Conservation (phyloP, 257 asterid genomes). For the Paulownia fortunei region DNA sequence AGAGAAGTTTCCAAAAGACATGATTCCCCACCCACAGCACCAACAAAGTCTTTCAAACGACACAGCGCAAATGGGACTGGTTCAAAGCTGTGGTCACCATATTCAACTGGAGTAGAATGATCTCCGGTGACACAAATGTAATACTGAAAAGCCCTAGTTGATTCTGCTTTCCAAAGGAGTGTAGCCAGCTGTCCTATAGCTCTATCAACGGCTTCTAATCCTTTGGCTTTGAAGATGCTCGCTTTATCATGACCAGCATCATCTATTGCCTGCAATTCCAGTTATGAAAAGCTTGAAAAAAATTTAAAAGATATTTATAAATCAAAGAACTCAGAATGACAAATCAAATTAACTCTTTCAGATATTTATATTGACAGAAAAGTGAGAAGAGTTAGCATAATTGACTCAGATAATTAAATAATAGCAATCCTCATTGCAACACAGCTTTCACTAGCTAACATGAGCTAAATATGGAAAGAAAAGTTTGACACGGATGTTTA, state of each 20-base stretch:
- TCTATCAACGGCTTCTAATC: constrained; percentile 91
- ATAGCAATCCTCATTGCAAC: not conserved
- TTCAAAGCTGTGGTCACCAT: constrained; percentile 99
- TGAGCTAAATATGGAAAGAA: not conserved
- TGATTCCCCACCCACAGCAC: constrained; percentile 74
- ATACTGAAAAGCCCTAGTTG: constrained; percentile 67
- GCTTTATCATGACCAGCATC: constrained; percentile 99
- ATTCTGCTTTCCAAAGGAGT: constrained; percentile 85
- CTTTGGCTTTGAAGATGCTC: constrained; percentile 86
- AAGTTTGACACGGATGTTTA: not conserved
- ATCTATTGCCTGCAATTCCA: constrained; percentile 79
- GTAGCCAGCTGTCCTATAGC: constrained; percentile 88
- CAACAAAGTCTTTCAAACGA: constrained; percentile 77
- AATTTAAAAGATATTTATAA: not conserved
- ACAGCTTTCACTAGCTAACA: not conserved
- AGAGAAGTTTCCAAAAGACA: constrained; percentile 64
- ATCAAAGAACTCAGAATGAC: not conserved
- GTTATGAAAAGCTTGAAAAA: not conserved
- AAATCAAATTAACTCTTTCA: not conserved
- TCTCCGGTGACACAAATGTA: constrained; percentile 89
- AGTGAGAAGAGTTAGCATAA: not conserved
- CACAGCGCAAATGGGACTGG: constrained; percentile 93
- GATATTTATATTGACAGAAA: not conserved
- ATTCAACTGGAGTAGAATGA: constrained; percentile 98
- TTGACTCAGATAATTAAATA: not conserved